These are phyloP conservation scores for Auriscalpium vulgare DNA, from an alignment of 768 basidiomycete genomes.

Conservation along the genomic window DNA sequence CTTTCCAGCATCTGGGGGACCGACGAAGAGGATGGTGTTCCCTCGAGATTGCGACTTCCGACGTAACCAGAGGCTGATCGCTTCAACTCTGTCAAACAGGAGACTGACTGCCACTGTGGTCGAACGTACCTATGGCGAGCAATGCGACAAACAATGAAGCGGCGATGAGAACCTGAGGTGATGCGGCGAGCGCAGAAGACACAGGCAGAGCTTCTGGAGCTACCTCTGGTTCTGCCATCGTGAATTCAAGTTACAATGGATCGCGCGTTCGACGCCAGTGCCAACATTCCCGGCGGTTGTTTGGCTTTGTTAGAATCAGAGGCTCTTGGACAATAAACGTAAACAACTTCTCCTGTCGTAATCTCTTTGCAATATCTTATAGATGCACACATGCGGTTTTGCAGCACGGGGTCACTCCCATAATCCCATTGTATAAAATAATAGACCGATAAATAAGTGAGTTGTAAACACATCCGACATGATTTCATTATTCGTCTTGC, in stretches of 20 bases:
- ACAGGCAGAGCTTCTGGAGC: not conserved
- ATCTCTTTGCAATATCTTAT: too few species aligned
- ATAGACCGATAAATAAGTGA: too few species aligned
- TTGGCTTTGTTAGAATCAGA: not conserved
- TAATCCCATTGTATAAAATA: not conserved
- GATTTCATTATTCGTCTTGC: not conserved
- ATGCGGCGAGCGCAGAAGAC: conserved; percentile 2
- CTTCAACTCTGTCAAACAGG: conserved; percentile 23
- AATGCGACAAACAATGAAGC: not conserved
- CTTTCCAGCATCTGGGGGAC: conserved; percentile 72
- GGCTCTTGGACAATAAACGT: not conserved
- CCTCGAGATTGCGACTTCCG: conserved; percentile 41
- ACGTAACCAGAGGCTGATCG: conserved; percentile 34
- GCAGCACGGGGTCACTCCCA: not conserved
- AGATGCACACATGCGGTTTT: not conserved
- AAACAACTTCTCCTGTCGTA: not conserved
- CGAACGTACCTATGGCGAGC: not conserved
- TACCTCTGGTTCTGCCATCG: conserved; percentile 1
- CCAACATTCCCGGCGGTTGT: not conserved
- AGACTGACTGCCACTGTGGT: not conserved
- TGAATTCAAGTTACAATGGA: not conserved
- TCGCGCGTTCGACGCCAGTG: too few species aligned
- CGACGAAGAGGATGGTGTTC: conserved; percentile 65
- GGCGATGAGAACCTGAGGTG: not conserved
- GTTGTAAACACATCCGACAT: not conserved